Conservation (phyloP, 441 rosid genomes). For the Kokia cookei region DNA sequence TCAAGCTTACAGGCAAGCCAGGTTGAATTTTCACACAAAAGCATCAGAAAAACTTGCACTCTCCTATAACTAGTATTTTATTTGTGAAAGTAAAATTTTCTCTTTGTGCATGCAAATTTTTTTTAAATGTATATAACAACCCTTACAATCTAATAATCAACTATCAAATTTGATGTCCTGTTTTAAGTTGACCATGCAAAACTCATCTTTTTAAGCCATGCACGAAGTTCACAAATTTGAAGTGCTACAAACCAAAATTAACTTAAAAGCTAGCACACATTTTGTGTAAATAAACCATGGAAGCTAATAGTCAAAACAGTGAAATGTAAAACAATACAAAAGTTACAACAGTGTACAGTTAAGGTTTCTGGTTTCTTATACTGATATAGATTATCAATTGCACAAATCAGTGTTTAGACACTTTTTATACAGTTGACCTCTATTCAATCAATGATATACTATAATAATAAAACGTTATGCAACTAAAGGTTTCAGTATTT, state of each 20-base stretch:
- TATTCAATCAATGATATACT: background rate
- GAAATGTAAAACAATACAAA: background rate
- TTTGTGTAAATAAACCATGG: background rate
- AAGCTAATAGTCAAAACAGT: background rate
- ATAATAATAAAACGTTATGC: background rate
- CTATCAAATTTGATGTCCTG: background rate
- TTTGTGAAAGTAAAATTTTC: background rate
- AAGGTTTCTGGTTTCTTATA: background rate
- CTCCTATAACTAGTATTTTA: background rate
- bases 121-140: background rate
- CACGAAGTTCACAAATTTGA: background rate
- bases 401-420: background rate
- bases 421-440: background rate
- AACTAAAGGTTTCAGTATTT: background rate
- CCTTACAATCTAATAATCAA: background rate
- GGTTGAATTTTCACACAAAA: background rate
- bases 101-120: background rate
- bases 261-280: background rate
- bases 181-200: background rate
- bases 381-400: background rate
- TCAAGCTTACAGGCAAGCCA: background rate
- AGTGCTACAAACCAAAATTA: background rate
- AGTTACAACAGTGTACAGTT: background rate
- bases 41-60: background rate
- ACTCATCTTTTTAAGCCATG: too few relatives aligned